Evolutionary conservation across 352 stramenopile species (phyloP), one percentile per base, ranked within the genome.

Genomic region (Globisporangium cystogenes): DNA sequence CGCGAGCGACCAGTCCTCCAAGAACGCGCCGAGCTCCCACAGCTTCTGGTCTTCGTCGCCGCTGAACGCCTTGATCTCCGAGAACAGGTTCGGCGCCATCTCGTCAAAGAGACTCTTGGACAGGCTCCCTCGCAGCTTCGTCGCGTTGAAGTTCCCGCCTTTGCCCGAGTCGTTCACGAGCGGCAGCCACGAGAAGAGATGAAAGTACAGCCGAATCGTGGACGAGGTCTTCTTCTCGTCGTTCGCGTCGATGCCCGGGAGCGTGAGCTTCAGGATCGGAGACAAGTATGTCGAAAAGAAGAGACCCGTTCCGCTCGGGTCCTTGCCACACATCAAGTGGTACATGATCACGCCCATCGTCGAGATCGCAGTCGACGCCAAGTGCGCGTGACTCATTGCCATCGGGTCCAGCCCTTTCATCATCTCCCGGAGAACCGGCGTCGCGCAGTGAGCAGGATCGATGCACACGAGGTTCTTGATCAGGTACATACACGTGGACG

Each of bases 231-330:
- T 91, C 52, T 72, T 81, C 42, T 91, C 75, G 51, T 91, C 80
- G 21, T 91, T 91, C 11, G 75, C 63, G 52, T 91, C 80, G 59
- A 91, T 89, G 4, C 80, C 80, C 4, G 77, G 73, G 7, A 91
- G 59, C 8, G 80, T 89, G 42, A 85, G 57, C 21, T 76, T 69
- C 52, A 91, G 31, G 8, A 89, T 60, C 24, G 73, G 69, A 29
- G 79, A 57, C 39, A 91, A 49, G 18, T 87, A 83, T 24, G 61
- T 81, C 15, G 68, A 60, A 29, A 84, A 87, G 48, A 87, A 76
- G 26, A 85, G 26, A 0, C 70, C 74, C 4, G 59, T 72, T 15
- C 68, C 71, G 20, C 70, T 39, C 0, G 70, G 55, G 44, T 86
- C 61, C 23, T 76, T 69, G 27, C 80, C 77, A 43, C 67, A 76